Evolutionary conservation across 768 basidiomycete genomes (phyloP), one percentile per base, ranked within the genome.

Genomic region (Antrodiella citrinella): DNA sequence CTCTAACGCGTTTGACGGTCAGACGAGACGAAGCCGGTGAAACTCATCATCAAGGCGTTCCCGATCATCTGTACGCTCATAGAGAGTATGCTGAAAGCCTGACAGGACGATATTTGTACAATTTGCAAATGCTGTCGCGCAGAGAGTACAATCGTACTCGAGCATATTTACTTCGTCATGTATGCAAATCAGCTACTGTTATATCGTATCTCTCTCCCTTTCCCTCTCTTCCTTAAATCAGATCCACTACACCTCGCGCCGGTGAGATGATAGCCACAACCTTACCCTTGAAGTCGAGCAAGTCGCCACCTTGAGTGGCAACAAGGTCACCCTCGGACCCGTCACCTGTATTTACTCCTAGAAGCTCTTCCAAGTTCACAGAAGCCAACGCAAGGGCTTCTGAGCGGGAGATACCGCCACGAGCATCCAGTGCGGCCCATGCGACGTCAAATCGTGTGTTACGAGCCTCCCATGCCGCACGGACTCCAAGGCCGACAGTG

Each of bases 301-400:
- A 45, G 42, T 67, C 65, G 4, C 69, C 67, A 1, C 67, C 69
- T 2, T 59, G 50, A 4, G 62, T 67, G 5, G 60, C 68, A 10
- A 69, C 67, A 12, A 69, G 53, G 20, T 60, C 62, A 5, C 57
- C 48, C 41, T 5, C 7, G 9, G n/a, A 7, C 7, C 19, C 5
- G 3, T 52, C 15, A 13, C 50, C 51, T n/a, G 45, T 49, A 18
- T 65, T 51, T 3, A 65, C 53, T 5, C 74, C 76, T 55, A 81
- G 66, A 20, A 84, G 61, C 35, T 71, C 69, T 53, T 80, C 80
- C 10, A 84, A 57, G 58, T 81, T 82, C 24, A 69, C 67, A 35
- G 77, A 75, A 9, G 70, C 79, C 3, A 82, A 65, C 4, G 72
- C 75, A 35, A 82, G 60, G 0, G 83, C 81, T 23, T 74, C 62